Base-by-base conservation (phyloP, 768 basidiomycete genomes). In the Epithele typhae region DNA sequence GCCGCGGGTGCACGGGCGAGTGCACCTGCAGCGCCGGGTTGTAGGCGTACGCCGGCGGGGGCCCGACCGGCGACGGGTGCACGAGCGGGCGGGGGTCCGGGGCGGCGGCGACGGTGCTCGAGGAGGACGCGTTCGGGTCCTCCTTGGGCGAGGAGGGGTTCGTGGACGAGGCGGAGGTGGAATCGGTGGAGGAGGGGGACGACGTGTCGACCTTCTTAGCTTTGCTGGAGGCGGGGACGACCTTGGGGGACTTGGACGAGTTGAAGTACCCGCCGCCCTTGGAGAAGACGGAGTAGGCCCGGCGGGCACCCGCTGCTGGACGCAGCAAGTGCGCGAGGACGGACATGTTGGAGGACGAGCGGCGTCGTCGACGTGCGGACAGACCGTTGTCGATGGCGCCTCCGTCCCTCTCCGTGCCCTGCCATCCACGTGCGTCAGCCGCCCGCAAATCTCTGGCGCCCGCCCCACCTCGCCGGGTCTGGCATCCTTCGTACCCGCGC, bases 191-290 rank as follows among this genome's bases (percentile, higher is more conserved):
- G 40, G 72, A 55, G 43, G 73, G 72, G 42, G 72, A 57, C 35
- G 65, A 64, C 18, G 42, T 39, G 62, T 72, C 68, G 22, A 56
- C 65, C 51, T 81, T 80, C 49, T 48, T 40, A n/a, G 35, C 35
- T 49, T 62, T 56, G 43, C 54, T 60, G 27, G 65, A 61, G 40
- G 52, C 49, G 19, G 64, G 50, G 17, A 61, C 59, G 48, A 72
- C 72, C 54, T 76, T 76, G 45, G 81, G 74, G 15, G 82, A 71
- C 62, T 88, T 91, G 7, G 85, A 67, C 4, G 87, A 79, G 48
- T 84, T 82, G 64, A 88, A 86, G 57, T 82, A 85, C 24, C 87
- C 75, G 18, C 74, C 76, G 17, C 87, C 87, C 59, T 85, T 87
- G 11, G 84, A 87, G 68, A 87, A 90, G 55, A 84, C 82, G 5